These are phyloP conservation scores for Ochromonas danica DNA, from an alignment of 108 stramenopile genomes.

Conservation along the genomic window DNA sequence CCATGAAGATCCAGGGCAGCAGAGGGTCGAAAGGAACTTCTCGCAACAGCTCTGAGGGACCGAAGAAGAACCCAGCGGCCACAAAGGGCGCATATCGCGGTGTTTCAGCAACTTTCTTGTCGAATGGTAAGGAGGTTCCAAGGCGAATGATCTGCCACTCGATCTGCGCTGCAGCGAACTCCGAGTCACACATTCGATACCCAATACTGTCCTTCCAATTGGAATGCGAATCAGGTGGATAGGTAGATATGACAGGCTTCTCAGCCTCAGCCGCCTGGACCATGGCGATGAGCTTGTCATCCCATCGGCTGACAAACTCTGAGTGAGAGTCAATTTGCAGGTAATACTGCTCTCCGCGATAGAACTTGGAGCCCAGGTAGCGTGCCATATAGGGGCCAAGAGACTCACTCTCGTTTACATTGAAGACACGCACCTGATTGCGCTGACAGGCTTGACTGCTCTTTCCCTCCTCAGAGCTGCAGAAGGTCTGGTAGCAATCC, in stretches of 20 bases:
- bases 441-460: conserved; percentile 49
- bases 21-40: conserved; percentile 94
- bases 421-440: conserved; percentile 73
- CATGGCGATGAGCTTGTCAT: conserved; percentile 54
- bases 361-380: conserved; percentile 63
- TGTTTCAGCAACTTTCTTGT: not conserved
- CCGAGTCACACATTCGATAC: conserved; percentile 63
- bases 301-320: not conserved
- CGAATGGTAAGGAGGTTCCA: conserved; percentile 14
- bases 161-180: conserved; percentile 72
- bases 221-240: conserved; percentile 70
- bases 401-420: conserved; percentile 74
- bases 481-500: conserved; percentile 49
- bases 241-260: conserved; percentile 69
- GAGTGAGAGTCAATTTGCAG: conserved; percentile 85
- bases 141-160: conserved; percentile 76
- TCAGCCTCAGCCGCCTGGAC: conserved; percentile 60
- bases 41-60: conserved; percentile 66
- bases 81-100: conserved; percentile 64
- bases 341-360: conserved; percentile 75
- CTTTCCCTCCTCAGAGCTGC: conserved; percentile 23
- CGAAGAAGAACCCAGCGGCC: conserved; percentile 92
- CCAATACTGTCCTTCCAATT: conserved; percentile 53
- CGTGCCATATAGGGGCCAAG: conserved; percentile 84
- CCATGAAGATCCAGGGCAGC: conserved; percentile 93